These are phyloP conservation scores for Boletus reticuloceps DNA, from an alignment of 768 basidiomycete species.

Conservation along the genomic window DNA sequence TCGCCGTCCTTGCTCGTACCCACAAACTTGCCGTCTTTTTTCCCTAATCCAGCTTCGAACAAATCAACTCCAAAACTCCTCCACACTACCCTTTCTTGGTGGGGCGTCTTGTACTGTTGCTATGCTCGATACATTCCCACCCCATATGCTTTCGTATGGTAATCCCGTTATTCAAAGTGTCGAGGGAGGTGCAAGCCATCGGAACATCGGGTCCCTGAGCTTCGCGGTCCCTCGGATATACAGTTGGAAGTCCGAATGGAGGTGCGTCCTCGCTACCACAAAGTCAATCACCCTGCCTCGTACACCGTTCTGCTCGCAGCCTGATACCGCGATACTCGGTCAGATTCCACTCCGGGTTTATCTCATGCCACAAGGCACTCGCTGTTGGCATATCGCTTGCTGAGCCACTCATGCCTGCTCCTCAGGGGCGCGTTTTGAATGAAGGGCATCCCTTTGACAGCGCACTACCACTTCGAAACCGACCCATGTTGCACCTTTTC, in stretches of 20 bases:
- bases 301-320: too few relatives aligned
- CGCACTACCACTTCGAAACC: constrained; percentile 5
- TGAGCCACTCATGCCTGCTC: constrained; percentile 2
- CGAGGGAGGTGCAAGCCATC: constrained; percentile 8
- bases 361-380: constrained; percentile 2
- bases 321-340: neutral
- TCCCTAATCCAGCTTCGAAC: constrained; percentile 10
- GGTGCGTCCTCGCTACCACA: neutral
- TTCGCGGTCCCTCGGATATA: constrained; percentile 5
- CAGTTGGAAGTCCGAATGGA: too few relatives aligned
- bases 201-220: constrained; percentile 5
- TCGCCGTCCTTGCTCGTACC: constrained; percentile 19
- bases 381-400: constrained; percentile 8
- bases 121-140: constrained; percentile 34
- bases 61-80: constrained; percentile 22
- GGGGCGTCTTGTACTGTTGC: constrained; percentile 32
- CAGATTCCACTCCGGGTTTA: constrained; percentile 6
- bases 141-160: constrained; percentile 37
- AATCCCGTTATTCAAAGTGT: constrained; percentile 28
- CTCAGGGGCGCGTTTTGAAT: constrained; percentile 6
- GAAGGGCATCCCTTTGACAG: constrained; percentile 3
- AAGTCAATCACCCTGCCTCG: constrained; percentile 15
- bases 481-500: neutral
- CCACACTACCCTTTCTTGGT: constrained; percentile 25
- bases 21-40: constrained; percentile 15